Percentiles rank a stretch among this genome's conserved stretches.
These are phyloP conservation scores for Metschnikowia corniflorae DNA, from an alignment of 805 yeast genomes.

Conservation along the genomic window DNA sequence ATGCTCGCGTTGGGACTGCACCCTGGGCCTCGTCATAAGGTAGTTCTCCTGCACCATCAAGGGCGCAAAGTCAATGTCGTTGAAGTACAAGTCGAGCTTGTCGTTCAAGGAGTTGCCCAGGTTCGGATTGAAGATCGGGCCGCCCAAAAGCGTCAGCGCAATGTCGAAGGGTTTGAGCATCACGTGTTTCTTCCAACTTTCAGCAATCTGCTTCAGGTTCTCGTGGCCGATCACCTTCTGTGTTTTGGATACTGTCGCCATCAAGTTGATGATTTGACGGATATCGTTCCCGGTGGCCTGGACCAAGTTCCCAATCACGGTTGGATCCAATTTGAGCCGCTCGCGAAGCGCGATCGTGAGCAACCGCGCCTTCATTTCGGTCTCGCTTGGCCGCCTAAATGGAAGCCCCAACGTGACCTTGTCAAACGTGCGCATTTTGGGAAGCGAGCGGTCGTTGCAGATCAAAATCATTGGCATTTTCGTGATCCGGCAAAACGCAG, in stretches of 20 bases:
- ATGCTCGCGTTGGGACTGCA: conserved; percentile 45
- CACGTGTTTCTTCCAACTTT: conserved; percentile 86
- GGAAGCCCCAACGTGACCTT: conserved; percentile 72
- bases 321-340: conserved; percentile 72
- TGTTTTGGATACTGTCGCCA: conserved; percentile 80
- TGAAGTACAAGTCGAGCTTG: conserved; percentile 84
- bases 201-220: conserved; percentile 59
- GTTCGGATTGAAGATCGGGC: conserved; percentile 52
- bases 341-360: conserved; percentile 90
- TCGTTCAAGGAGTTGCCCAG: conserved; percentile 64
- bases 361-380: conserved; percentile 74
- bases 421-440: conserved; percentile 96
- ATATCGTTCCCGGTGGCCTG: conserved; percentile 86
- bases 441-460: conserved; percentile 88
- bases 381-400: conserved; percentile 85
- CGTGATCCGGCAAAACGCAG: conserved; percentile 80
- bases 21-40: conserved; percentile 57
- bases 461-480: conserved; percentile 87
- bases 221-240: conserved; percentile 58
- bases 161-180: conserved; percentile 91
- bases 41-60: conserved; percentile 96
- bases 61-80: conserved; percentile 92
- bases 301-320: conserved; percentile 77
- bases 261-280: conserved; percentile 85
- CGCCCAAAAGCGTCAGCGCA: conserved; percentile 58